Percentiles rank a stretch among this genome's conserved stretches.
Conservation (phyloP, 768 basidiomycete species). For the Trametes elegans region DNA sequence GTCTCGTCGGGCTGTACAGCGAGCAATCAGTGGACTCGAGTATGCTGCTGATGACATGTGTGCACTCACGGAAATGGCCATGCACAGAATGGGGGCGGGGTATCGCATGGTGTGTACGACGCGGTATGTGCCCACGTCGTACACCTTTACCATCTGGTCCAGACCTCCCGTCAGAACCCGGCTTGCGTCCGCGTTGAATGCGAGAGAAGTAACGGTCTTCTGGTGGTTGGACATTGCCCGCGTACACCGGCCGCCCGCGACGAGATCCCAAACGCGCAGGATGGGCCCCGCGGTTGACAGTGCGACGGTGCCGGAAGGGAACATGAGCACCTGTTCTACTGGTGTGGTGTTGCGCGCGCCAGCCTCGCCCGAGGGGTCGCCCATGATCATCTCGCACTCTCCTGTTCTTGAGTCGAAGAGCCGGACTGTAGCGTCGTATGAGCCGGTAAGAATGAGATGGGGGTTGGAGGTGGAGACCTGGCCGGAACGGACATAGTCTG, state of each 20-base stretch:
- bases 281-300: constrained; percentile 91
- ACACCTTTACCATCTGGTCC: constrained; percentile 99
- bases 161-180: constrained; percentile 87
- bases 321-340: constrained; percentile 91
- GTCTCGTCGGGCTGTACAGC: constrained; percentile 86
- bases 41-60: neutral
- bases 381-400: constrained; percentile 82
- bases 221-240: constrained; percentile 96
- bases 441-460: constrained; percentile 84
- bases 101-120: constrained; percentile 99
- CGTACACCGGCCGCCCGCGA: constrained; percentile 85
- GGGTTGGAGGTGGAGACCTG: constrained; percentile 83
- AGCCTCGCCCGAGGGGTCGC: constrained; percentile 31
- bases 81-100: constrained; percentile 84
- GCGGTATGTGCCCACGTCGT: constrained; percentile 90
- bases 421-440: constrained; percentile 89
- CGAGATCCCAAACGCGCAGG: constrained; percentile 91
- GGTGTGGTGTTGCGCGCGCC: constrained; percentile 48
- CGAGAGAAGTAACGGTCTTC: constrained; percentile 90
- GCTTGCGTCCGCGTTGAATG: constrained; percentile 73
- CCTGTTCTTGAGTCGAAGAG: constrained; percentile 87
- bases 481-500: constrained; percentile 95
- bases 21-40: neutral
- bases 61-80: constrained; percentile 82
- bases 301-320: constrained; percentile 84